Evolutionary conservation across 768 basidiomycete species (phyloP), one percentile per base, ranked within the genome.

Genomic region (Leucocoprinus birnbaumii): DNA sequence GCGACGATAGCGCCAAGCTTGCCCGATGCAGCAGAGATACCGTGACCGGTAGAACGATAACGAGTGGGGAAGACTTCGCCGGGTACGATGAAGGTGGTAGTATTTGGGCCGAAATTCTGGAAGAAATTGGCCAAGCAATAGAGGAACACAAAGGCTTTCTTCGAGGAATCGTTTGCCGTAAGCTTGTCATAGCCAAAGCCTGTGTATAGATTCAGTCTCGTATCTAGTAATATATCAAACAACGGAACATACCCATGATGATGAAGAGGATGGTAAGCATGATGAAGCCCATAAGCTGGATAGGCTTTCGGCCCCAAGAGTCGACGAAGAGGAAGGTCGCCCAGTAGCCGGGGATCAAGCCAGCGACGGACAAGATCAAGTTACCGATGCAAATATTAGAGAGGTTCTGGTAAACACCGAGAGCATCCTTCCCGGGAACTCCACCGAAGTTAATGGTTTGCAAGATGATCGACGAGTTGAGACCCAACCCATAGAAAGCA

Each of bases 91-190:
- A 94, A 93, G 0, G 90, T 91, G 0, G 89, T 92, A 0, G 80
- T 80, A 61, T 91, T 90, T 9, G 86, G 88, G 1, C 89, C 91
- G 58, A 91, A 93, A 71, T 93, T 93, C 73, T 90, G 87, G 86
- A 92, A 91, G 74, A 91, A 91, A 66, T 89, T 87, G 62, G 89
- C 80, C n/a, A 94, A 73, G 66, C 89, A 89, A 73, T 93, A 94
- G 24, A 91, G 79, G 73, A 88, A 86, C 47, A 91, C 84, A 66
- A 94, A 92, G 2, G 77, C 89, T 34, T 82, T 81, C 14, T 47
- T 76, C 18, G 71, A 66, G 2, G 66, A 10, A 2, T 60, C 3
- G 1, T 75, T 78, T 26, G 77, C 74, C 47, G 44, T 84, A 51
- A 85, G 75, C 61, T 73, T 77, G 65, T 87, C 75, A 59, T 80